phyloP scores from a whole-genome alignment of 495 filamentous ascomycete species.

The Aspergillus sparsus region DNA sequence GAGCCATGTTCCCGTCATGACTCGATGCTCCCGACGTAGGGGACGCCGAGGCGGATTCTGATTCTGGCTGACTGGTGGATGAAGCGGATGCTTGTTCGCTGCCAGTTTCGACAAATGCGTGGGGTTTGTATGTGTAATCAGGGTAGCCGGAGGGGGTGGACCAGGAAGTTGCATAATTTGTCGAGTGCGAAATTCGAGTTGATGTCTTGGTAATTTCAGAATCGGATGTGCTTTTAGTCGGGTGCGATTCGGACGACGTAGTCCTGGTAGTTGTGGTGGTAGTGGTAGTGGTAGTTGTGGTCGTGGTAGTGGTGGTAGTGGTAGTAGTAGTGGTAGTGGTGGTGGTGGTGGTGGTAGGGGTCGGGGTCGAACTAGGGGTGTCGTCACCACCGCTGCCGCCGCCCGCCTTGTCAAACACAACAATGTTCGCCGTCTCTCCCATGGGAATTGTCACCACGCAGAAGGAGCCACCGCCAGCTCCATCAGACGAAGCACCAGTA shows the following conservation, averaged over 20 bases:
- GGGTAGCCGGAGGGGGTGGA: slow-evolving; percentile 24
- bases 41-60: slow-evolving; percentile 10
- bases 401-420: slow-evolving; percentile 56
- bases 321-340: slow-evolving; percentile 19
- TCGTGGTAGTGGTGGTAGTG: slow-evolving; percentile 14
- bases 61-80: slow-evolving; percentile 10
- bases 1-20: slow-evolving; percentile 10
- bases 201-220: slow-evolving; percentile 22
- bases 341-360: slow-evolving; percentile 22
- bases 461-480: slow-evolving; percentile 71
- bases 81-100: slow-evolving; percentile 2
- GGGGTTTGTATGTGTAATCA: slow-evolving; percentile 38
- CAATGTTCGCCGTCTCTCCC: slow-evolving; percentile 66
- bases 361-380: slow-evolving; percentile 19
- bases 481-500: slow-evolving; percentile 49
- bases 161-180: slow-evolving; percentile 29
- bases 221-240: slow-evolving; percentile 23
- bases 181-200: slow-evolving; percentile 31
- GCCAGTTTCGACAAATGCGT: slow-evolving; percentile 36
- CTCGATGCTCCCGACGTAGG: slow-evolving; percentile 16
- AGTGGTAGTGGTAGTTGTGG: slow-evolving; percentile 19
- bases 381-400: slow-evolving; percentile 22
- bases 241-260: slow-evolving; percentile 19
- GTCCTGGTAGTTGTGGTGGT: slow-evolving; percentile 16
- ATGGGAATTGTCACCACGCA: slow-evolving; percentile 78